Base-by-base conservation (phyloP, 148 eudicot genomes). In the Dysphania ambrosioides region DNA sequence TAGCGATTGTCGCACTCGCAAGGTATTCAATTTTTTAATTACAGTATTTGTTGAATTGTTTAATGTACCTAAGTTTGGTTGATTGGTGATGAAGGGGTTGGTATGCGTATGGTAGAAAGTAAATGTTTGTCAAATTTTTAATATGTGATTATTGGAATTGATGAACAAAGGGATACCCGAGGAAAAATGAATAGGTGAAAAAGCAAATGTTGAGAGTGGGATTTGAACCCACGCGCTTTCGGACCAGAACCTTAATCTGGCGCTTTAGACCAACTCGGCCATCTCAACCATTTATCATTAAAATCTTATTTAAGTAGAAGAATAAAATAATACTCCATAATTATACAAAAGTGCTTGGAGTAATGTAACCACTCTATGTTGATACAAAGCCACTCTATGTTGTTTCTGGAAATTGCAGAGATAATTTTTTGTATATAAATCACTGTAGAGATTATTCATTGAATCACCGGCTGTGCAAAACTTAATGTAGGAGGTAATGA, bases 211-310 rank as follows among this genome's bases (percentile, higher is more conserved):
- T 84, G 94, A 87, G 84, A 86, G 98, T 91, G 97, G 95, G 91
- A 93, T 89, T 89, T 85, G 97, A 91, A 91, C 97, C 98, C 93
- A 88, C 93, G 93, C 98, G 91, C 91, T 91, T 93, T 91, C 95
- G 98, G 91, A 91, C 96, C 97, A 90, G 92, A 90, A 90, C 98
- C 98, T 91, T 88, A 94, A 88, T 90, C 98, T 94, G 96, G 98
- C 97, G 91, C 98, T 93, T 94, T 94, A 94, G 96, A 93, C 95
- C 98, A 91, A 89, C 95, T 93, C 97, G 91, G 93, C 95, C 98
- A 91, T 89, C 86, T 89, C 98, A 90, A 94, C 94, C 13, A 47
- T 30, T 10, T 75, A 24, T 59, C 32, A 27, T 8, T 27, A 6
- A 26, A 18, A 34, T 32, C 6, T 26, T 4, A 30, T n/a, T n/a